phyloP scores from a whole-genome alignment of 139 green algal genomes.

The Spirogloea muscicola region DNA sequence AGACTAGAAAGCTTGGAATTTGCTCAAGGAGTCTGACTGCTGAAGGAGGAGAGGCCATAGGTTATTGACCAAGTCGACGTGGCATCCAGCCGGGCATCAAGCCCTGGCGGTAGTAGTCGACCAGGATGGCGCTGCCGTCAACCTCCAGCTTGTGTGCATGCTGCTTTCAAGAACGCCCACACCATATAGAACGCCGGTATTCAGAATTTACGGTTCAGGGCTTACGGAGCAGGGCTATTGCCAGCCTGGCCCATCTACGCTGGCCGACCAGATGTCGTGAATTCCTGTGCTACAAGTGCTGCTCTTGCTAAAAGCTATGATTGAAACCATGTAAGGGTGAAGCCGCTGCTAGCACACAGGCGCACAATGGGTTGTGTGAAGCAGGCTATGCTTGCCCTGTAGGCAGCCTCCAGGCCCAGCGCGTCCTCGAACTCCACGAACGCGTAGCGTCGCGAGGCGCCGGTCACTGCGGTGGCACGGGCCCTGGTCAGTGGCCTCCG shows the following conservation, averaged over 20 bases:
- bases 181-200: too few relatives aligned
- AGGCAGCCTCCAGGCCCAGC: conserved; percentile 15
- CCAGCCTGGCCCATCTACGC: too few relatives aligned
- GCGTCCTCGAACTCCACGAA: conserved; percentile 31
- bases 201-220: too few relatives aligned
- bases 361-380: neutral
- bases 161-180: conserved; percentile 4
- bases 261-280: too few relatives aligned
- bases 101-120: conserved; percentile 34
- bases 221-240: too few relatives aligned
- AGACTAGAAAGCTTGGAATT: too few relatives aligned
- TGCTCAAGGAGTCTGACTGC: too few relatives aligned
- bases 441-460: conserved; percentile 28
- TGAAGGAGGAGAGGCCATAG: too few relatives aligned
- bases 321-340: neutral
- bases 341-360: neutral
- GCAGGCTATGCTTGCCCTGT: conserved; percentile 14
- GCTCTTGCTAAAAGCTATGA: too few relatives aligned
- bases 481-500: too few relatives aligned
- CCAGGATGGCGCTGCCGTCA: conserved; percentile 11
- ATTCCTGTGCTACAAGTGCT: too few relatives aligned
- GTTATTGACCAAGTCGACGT: conserved; percentile 33
- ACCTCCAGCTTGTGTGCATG: conserved; percentile 9
- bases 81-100: conserved; percentile 45
- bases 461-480: conserved; percentile 25